phyloP scores from a whole-genome alignment of 1,284 basidiomycete species.

The Sanghuangporus weigelae region DNA sequence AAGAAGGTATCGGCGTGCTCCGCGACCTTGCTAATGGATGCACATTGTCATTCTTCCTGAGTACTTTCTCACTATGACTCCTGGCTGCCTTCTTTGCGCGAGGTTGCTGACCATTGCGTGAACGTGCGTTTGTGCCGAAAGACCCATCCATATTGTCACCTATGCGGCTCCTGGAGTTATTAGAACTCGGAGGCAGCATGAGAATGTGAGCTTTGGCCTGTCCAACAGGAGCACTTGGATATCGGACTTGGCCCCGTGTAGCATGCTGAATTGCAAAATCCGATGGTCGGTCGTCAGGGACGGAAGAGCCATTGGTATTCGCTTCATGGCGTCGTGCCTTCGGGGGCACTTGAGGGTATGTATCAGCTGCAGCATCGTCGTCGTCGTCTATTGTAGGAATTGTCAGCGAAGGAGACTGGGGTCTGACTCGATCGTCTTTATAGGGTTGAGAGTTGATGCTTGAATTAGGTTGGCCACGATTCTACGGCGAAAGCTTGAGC shows the following conservation, averaged over 20 bases:
- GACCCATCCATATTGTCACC: background rate
- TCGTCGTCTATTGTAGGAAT: constrained; percentile 6
- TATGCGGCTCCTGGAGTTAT: background rate
- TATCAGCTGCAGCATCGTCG: background rate
- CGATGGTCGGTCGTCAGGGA: background rate
- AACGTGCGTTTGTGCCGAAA: background rate
- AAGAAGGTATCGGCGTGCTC: constrained; percentile 13
- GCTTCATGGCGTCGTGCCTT: constrained; percentile 1
- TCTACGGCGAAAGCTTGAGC: background rate
- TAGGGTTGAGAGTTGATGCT: background rate
- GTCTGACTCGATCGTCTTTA: background rate
- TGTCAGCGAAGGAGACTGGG: constrained; percentile 1
- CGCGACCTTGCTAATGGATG: constrained; percentile 9
- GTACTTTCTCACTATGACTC: constrained; percentile 16
- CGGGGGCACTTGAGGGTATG: constrained; percentile 7
- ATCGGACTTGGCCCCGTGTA: constrained; percentile 7
- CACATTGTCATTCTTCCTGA: constrained; percentile 3
- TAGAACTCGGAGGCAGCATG: constrained; percentile 10
- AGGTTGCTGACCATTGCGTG: constrained; percentile 4
- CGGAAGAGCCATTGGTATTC: background rate
- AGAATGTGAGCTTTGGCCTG: constrained; percentile 13
- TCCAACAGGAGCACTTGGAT: constrained; percentile 15
- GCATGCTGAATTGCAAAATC: constrained; percentile 16
- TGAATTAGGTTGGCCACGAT: background rate
- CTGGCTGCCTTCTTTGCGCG: constrained; percentile 9